Evolutionary conservation across 768 basidiomycete genomes (phyloP), one percentile per base, ranked within the genome.

Genomic region (Agrocybe pediades): DNA sequence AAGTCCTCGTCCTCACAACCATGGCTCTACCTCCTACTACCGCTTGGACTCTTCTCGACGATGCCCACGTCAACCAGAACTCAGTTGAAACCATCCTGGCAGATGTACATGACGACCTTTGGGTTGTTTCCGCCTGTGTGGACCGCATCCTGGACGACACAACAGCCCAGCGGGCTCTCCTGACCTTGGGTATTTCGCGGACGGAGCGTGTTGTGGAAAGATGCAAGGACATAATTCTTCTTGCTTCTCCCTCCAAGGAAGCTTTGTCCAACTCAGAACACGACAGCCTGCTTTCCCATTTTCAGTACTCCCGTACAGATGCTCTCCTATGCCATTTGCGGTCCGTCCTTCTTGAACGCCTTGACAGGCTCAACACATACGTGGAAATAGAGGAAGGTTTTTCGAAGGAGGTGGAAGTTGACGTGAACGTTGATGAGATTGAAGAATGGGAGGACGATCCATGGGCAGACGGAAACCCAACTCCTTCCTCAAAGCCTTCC

Each of bases 361-460:
- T 84, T 25, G 88, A 91, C 67, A 74, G 81, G 43, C 73, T 93
- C 43, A 86, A 85, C 56, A 90, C 89, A n/a, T 93, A 79, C 54
- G 74, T 81, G 19, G 80, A 87, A 61, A 77, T 92, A 59, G 80
- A 71, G 62, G 76, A 77, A 56, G 73, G 68, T 19, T 59, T 73
- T 11, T 66, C 78, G 21, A 60, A 64, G 26, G 55, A 61, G 27
- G 64, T 53, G 5, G 62, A 65, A 36, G 66, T 71, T 26, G 67
- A 74, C 11, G 75, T 78, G 9, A 83, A 85, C 11, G 11, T n/a
- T 48, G 78, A 78, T 50, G 74, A 76, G 19, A 76, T 77, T 50
- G 83, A 83, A 39, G 88, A 87, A 47, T 90, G 87, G 88, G 83
- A 84, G 60, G 89, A 87, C 60, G 87, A 90, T 65, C 88, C 89